Percentiles rank a stretch among this genome's conserved stretches.
Evolutionary conservation across 2,329 filamentous ascomycete genomes (phyloP).

Genomic region (Furcasterigmium sp.): DNA sequence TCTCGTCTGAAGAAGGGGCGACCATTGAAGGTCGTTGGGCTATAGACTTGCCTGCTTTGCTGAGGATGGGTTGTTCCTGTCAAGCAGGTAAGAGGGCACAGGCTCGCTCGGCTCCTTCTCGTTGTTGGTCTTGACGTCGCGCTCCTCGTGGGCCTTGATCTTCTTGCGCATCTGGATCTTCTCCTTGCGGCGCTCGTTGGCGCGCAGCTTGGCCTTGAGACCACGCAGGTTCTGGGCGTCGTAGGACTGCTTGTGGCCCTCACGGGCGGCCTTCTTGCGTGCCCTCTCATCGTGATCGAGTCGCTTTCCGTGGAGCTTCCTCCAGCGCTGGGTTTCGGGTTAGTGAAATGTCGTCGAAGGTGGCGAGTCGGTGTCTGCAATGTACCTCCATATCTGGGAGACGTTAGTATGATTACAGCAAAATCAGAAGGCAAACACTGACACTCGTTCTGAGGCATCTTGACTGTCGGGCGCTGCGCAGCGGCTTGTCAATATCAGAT

Average conservation of each 20-base stretch:
- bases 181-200: constrained; percentile 90
- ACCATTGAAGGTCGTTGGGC: too few species aligned
- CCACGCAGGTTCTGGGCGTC: constrained; percentile 92
- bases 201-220: constrained; percentile 85
- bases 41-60: too few species aligned
- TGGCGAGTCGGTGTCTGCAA: not conserved
- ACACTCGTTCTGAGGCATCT: constrained; percentile 67
- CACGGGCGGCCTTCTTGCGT: constrained; percentile 82
- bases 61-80: constrained; percentile 54
- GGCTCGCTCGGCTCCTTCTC: constrained; percentile 76
- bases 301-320: constrained; percentile 45
- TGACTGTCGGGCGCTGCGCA: constrained; percentile 4
- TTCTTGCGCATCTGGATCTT: constrained; percentile 98
- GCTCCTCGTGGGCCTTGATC: constrained; percentile 92
- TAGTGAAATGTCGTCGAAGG: not conserved
- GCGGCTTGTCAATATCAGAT: constrained; percentile 3
- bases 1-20: too few species aligned
- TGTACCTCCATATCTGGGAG: constrained; percentile 3
- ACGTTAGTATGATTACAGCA: not conserved
- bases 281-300: constrained; percentile 81
- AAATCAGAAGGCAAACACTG: not conserved
- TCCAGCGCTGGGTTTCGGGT: constrained; percentile 66
- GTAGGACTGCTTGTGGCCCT: constrained; percentile 81
- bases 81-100: constrained; percentile 87
- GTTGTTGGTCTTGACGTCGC: constrained; percentile 85